phyloP scores from a whole-genome alignment of 148 eudicot species.

The Persicaria maculosa region DNA sequence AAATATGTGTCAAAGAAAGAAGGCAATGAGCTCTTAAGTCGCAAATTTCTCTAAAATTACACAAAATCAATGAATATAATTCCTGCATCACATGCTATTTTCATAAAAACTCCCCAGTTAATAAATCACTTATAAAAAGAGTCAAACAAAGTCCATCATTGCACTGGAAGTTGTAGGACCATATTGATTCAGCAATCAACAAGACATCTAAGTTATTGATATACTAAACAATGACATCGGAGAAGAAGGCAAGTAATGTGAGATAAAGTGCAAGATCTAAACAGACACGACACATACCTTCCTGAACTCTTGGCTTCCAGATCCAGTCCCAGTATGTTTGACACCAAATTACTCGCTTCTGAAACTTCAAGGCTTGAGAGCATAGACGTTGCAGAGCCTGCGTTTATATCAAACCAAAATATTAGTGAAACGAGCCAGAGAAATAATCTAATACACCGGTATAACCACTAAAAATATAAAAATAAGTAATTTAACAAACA shows the following conservation, averaged over 20 bases:
- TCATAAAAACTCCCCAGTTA: not conserved
- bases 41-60: not conserved
- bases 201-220: not conserved
- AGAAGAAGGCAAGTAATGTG: slow-evolving; percentile 1
- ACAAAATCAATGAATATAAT: not conserved
- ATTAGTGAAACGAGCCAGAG: not conserved
- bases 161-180: not conserved
- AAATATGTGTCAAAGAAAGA: not conserved
- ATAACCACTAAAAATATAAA: not conserved
- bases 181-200: not conserved
- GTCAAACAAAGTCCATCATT: not conserved
- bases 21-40: not conserved
- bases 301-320: slow-evolving; percentile 31
- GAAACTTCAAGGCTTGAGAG: slow-evolving; percentile 60
- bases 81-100: not conserved
- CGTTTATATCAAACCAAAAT: not conserved
- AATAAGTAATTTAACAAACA: not conserved
- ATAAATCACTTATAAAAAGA: not conserved
- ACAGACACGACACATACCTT: slow-evolving; percentile 54
- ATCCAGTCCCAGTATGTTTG: slow-evolving; percentile 40
- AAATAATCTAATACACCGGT: not conserved
- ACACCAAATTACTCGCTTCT: slow-evolving; percentile 53
- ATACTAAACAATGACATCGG: slow-evolving; percentile 2
- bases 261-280: not conserved
- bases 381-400: slow-evolving; percentile 89